Conservation (phyloP, 2,329 filamentous ascomycete species). For the Ceratocystis papillata region DNA sequence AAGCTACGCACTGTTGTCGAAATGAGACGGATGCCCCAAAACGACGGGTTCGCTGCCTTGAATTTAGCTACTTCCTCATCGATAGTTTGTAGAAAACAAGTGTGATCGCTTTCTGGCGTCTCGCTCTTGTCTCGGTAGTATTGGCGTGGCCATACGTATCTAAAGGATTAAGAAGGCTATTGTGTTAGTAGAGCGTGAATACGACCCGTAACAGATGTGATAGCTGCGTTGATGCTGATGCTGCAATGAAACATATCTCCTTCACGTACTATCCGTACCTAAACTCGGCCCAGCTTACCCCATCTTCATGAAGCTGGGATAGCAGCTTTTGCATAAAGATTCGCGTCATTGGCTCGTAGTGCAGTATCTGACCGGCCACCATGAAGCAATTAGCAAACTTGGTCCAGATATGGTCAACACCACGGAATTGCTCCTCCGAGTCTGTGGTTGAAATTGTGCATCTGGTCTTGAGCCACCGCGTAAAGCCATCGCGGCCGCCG, state of each 20-base stretch:
- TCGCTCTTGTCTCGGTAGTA: slow-evolving; percentile 58
- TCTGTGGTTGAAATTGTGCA: slow-evolving; percentile 63
- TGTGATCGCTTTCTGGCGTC: slow-evolving; percentile 54
- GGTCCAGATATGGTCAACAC: slow-evolving; percentile 71
- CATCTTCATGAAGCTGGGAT: slow-evolving; percentile 62
- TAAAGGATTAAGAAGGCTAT: slow-evolving; percentile 23
- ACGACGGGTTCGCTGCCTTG: slow-evolving; percentile 55
- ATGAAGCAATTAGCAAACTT: slow-evolving; percentile 69
- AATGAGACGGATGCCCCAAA: slow-evolving; percentile 78
- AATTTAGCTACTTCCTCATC: slow-evolving; percentile 70
- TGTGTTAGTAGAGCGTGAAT: not conserved
- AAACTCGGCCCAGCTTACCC: slow-evolving; percentile 75
- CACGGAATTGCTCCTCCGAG: slow-evolving; percentile 68
- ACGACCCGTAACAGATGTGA: not conserved
- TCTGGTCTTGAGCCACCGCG: slow-evolving; percentile 63
- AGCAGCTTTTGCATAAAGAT: slow-evolving; percentile 63
- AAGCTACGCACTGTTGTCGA: slow-evolving; percentile 65
- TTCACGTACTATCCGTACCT: slow-evolving; percentile 33
- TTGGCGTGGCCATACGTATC: slow-evolving; percentile 60
- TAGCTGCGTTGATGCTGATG: not conserved
- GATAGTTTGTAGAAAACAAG: slow-evolving; percentile 58
- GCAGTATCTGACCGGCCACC: slow-evolving; percentile 62
- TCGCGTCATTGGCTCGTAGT: slow-evolving; percentile 84
- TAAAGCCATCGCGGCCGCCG: slow-evolving; percentile 59
- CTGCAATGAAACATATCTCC: not conserved